Percentiles rank a stretch among this genome's conserved stretches.
These are phyloP conservation scores for Botrytis sinoallii DNA, from an alignment of 2,329 filamentous ascomycete species.

Conservation along the genomic window DNA sequence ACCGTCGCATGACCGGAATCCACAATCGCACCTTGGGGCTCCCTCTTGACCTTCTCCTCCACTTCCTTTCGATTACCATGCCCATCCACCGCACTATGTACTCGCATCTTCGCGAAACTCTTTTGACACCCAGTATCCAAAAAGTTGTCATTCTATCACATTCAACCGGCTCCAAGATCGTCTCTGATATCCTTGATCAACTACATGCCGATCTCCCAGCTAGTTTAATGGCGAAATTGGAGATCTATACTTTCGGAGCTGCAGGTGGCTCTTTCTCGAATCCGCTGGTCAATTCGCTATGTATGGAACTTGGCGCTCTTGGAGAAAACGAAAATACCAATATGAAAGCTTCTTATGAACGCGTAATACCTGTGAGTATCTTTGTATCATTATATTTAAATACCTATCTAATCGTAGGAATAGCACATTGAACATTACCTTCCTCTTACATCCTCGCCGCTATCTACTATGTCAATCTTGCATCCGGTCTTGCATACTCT, in stretches of 20 bases:
- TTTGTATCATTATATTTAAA: neutral
- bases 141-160: slow-evolving; percentile 72
- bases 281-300: slow-evolving; percentile 44
- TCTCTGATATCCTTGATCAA: slow-evolving; percentile 69
- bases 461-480: slow-evolving; percentile 60
- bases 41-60: slow-evolving; percentile 71
- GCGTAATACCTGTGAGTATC: slow-evolving; percentile 19
- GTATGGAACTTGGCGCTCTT: neutral
- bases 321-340: neutral
- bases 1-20: slow-evolving; percentile 66
- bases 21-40: slow-evolving; percentile 70
- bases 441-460: slow-evolving; percentile 57
- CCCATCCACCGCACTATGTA: slow-evolving; percentile 58
- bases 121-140: slow-evolving; percentile 57
- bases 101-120: slow-evolving; percentile 55
- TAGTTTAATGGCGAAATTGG: slow-evolving; percentile 60
- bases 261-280: slow-evolving; percentile 79
- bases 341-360: slow-evolving; percentile 13
- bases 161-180: slow-evolving; percentile 73
- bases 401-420: slow-evolving; percentile 40
- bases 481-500: slow-evolving; percentile 54
- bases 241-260: slow-evolving; percentile 73
- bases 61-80: slow-evolving; percentile 71
- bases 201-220: slow-evolving; percentile 65
- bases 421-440: slow-evolving; percentile 72